Evolutionary conservation across 805 yeast species (phyloP).

Genomic region (Yamadazyma scolyti): DNA sequence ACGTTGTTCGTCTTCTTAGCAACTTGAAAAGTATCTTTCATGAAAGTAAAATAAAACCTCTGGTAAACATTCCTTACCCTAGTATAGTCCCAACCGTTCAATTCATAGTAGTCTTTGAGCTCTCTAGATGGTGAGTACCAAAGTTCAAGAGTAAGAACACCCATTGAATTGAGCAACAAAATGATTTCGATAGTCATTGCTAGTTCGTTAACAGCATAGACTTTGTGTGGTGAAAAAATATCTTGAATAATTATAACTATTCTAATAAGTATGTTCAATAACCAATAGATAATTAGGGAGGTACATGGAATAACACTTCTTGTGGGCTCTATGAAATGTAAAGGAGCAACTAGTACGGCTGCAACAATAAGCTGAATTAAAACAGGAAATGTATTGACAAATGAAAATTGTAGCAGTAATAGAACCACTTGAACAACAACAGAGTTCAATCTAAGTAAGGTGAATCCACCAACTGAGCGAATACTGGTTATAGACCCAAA

Average conservation of each 20-base stretch:
- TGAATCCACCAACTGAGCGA: slow-evolving; percentile 16
- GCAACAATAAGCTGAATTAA: slow-evolving; percentile 5
- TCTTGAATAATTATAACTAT: slow-evolving; percentile 18
- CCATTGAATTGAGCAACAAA: slow-evolving; percentile 13
- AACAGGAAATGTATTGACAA: slow-evolving; percentile 5
- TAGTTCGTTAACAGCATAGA: too few relatives aligned
- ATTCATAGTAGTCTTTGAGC: slow-evolving; percentile 15
- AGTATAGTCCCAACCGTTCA: slow-evolving; percentile 24
- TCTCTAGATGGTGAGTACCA: slow-evolving; percentile 17
- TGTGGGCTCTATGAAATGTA: slow-evolving; percentile 44
- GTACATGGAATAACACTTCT: slow-evolving; percentile 35
- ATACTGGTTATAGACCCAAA: slow-evolving; percentile 16
- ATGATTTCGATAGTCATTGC: slow-evolving; percentile 16
- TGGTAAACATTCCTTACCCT: slow-evolving; percentile 16
- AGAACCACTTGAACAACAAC: slow-evolving; percentile 15
- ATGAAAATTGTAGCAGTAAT: too few relatives aligned
- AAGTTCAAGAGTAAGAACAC: slow-evolving; percentile 15
- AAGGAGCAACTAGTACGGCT: slow-evolving; percentile 27
- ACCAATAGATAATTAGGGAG: slow-evolving; percentile 41
- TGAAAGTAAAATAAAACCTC: slow-evolving; percentile 8
- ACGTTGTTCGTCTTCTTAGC: slow-evolving; percentile 8
- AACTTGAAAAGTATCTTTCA: slow-evolving; percentile 5
- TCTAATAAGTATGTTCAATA: slow-evolving; percentile 4
- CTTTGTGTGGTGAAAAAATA: slow-evolving; percentile 14
- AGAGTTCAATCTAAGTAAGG: slow-evolving; percentile 13